These are phyloP conservation scores for Puccinia triticina DNA, from an alignment of 1,284 basidiomycete species.

Conservation along the genomic window DNA sequence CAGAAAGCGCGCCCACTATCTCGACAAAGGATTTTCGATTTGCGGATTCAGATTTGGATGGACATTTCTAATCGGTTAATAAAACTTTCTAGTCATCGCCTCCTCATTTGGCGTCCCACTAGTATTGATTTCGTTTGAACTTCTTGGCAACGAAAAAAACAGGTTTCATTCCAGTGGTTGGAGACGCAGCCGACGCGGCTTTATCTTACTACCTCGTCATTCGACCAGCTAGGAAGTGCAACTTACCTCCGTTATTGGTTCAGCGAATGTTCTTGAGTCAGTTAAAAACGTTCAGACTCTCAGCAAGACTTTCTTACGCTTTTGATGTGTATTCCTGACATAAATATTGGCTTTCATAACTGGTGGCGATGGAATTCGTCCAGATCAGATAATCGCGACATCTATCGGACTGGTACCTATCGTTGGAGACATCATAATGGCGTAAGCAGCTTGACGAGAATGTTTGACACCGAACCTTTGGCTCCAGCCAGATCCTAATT, in stretches of 20 bases:
- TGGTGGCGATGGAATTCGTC: constrained; percentile 52
- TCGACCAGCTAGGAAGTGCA: constrained; percentile 52
- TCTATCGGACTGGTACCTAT: constrained; percentile 59
- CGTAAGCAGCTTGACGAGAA: constrained; percentile 42
- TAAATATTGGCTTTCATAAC: background rate
- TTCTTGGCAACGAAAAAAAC: constrained; percentile 22
- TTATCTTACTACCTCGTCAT: constrained; percentile 51
- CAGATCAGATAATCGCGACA: constrained; percentile 58
- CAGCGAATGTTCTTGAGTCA: constrained; percentile 41
- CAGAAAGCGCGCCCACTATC: constrained; percentile 33
- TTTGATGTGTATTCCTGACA: background rate
- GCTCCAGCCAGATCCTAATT: background rate
- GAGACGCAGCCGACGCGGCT: constrained; percentile 51
- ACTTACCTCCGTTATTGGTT: constrained; percentile 39
- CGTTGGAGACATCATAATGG: constrained; percentile 59
- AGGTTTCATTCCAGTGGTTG: constrained; percentile 54
- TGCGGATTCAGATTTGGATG: constrained; percentile 60
- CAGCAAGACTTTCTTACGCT: background rate
- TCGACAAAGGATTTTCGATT: constrained; percentile 54
- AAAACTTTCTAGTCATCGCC: background rate
- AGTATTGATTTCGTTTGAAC: background rate
- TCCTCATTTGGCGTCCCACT: background rate
- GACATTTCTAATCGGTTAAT: constrained; percentile 54
- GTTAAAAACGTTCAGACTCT: background rate
- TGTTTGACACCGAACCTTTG: too few species aligned